These are phyloP conservation scores for Fusarium longipes DNA, from an alignment of 2,329 filamentous ascomycete genomes.

Conservation along the genomic window DNA sequence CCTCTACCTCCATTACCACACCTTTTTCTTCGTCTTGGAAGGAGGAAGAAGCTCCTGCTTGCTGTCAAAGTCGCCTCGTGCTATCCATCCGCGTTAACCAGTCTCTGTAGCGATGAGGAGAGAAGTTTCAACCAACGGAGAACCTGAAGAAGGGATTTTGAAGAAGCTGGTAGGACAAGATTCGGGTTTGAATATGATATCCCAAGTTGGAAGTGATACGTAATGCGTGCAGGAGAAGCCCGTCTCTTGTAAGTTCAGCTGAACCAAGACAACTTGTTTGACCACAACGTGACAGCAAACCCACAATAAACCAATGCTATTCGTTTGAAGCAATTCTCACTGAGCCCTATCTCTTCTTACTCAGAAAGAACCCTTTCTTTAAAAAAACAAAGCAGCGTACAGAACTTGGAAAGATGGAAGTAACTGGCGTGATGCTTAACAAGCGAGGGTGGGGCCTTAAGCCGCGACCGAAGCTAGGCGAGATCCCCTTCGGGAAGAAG, in stretches of 20 bases:
- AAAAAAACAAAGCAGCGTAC: too few relatives aligned
- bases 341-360: background rate
- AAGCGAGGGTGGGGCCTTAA: slow-evolving; percentile 32
- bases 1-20: slow-evolving; percentile 45
- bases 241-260: background rate
- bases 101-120: background rate
- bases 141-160: background rate
- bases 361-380: background rate
- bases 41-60: slow-evolving; percentile 36
- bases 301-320: background rate
- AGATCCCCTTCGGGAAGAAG: slow-evolving; percentile 2
- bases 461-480: slow-evolving; percentile 23
- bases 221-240: slow-evolving; percentile 22
- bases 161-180: background rate
- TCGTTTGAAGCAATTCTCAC: background rate
- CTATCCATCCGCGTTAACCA: slow-evolving; percentile 41
- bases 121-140: background rate
- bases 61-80: slow-evolving; percentile 34
- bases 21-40: slow-evolving; percentile 38
- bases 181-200: slow-evolving; percentile 25
- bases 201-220: background rate
- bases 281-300: background rate
- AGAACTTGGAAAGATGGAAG: slow-evolving; percentile 12
- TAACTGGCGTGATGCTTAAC: slow-evolving; percentile 37
- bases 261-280: slow-evolving; percentile 7